These are phyloP conservation scores for Claviceps sp. DNA, from an alignment of 2,329 filamentous ascomycete genomes.

Conservation along the genomic window DNA sequence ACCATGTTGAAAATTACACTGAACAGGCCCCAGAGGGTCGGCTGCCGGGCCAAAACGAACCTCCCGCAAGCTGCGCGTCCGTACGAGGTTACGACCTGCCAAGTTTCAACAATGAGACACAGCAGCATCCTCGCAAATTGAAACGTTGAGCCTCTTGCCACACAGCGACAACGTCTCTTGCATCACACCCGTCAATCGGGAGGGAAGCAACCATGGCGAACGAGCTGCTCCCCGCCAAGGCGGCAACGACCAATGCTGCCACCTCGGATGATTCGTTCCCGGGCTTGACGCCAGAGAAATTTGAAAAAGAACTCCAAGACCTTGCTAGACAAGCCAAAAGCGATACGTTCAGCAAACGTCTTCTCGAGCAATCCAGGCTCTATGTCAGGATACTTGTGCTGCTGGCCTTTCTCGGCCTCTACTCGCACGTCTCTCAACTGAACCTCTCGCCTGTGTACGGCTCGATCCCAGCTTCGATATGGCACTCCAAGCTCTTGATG, in stretches of 20 bases:
- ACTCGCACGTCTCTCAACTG: conserved; percentile 58
- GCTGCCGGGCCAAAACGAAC: not conserved
- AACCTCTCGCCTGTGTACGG: conserved; percentile 81
- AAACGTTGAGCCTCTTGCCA: not conserved
- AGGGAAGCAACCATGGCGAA: not conserved
- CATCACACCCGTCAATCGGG: not conserved
- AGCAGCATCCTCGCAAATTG: not conserved
- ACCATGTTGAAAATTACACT: too few relatives aligned
- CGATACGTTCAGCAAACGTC: conserved; percentile 19
- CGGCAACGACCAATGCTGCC: not conserved
- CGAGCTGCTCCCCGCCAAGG: not conserved
- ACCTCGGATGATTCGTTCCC: conserved; percentile 8
- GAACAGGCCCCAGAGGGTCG: too few relatives aligned
- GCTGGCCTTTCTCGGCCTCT: conserved; percentile 34
- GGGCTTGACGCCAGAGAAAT: conserved; percentile 34
- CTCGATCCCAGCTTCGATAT: conserved; percentile 59
- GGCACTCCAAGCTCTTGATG: conserved; percentile 55
- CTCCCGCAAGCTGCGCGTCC: not conserved
- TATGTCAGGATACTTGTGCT: conserved; percentile 22
- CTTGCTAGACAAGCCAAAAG: conserved; percentile 31
- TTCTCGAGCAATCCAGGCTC: conserved; percentile 23
- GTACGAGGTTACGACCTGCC: not conserved
- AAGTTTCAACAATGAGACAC: not conserved
- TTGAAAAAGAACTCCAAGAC: conserved; percentile 39
- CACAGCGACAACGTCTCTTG: not conserved